Evolutionary conservation across 2,329 filamentous ascomycete genomes (phyloP).

Genomic region (Colletotrichum incanum): DNA sequence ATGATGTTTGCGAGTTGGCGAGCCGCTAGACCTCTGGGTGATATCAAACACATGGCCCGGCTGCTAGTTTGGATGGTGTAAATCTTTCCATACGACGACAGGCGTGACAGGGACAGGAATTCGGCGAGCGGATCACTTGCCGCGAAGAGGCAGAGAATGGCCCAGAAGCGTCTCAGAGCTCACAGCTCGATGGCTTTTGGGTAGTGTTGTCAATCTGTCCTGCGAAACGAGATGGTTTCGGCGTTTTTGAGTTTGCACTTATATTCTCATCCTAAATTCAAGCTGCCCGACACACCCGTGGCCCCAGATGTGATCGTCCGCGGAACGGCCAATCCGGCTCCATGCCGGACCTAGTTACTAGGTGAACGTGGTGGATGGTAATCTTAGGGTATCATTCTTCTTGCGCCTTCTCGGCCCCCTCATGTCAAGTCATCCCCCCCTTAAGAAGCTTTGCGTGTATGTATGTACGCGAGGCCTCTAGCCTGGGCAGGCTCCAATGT

Average conservation of each 20-base stretch:
- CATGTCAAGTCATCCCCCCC: constrained; percentile 7
- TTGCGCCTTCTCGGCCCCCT: constrained; percentile 12
- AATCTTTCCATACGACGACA: not conserved
- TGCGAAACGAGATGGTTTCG: not conserved
- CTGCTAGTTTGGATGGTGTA: not conserved
- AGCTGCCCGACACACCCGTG: constrained; percentile 1
- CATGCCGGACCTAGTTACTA: constrained; percentile 15
- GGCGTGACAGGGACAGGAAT: not conserved
- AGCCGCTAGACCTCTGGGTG: not conserved
- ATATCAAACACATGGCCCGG: constrained; percentile 1
- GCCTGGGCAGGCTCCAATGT: not conserved
- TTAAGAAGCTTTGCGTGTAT: not conserved
- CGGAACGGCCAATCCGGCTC: constrained; percentile 27
- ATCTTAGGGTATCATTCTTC: constrained; percentile 42
- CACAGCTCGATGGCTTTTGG: constrained; percentile 3
- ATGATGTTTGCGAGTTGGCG: constrained; percentile 3
- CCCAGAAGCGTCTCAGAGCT: not conserved
- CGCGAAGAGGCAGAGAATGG: not conserved
- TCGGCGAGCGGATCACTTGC: not conserved
- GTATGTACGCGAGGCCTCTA: constrained; percentile 1
- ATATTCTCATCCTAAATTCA: constrained; percentile 17
- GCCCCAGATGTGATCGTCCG: constrained; percentile 13
- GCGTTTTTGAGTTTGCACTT: constrained; percentile 10
- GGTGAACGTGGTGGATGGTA: constrained; percentile 12
- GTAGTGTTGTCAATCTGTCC: not conserved